Evolutionary conservation across 768 basidiomycete species (phyloP), one percentile per base, ranked within the genome.

Genomic region (Boletellus emodensis): DNA sequence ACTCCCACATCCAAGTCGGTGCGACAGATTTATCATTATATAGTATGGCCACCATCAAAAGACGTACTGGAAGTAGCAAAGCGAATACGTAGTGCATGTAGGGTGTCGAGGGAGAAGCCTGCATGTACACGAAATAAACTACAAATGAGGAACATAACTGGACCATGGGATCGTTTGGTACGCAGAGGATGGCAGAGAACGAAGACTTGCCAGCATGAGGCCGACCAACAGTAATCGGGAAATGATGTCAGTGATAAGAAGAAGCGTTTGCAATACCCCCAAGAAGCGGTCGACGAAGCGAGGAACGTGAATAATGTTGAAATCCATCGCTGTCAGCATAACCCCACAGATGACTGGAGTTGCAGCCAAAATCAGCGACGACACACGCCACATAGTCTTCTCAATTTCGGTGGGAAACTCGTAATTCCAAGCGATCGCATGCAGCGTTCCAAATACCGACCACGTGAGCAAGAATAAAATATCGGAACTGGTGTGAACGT

Each of bases 201-300:
- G 50, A 37, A 46, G 50, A 20, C 44, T 51, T 12, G 39, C 33
- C 11, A 51, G 44, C 50, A 46, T 51, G 20, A 45, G 17, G 14
- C 18, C 30, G 3, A 51, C 32, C 20, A 51, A 40, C 22, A 39
- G 18, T 17, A 30, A 10, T 30, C 30, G 30, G 11, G 10, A 42
- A n/a, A 17, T 17, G 17, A 30, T 10, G 30, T 28, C 40, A 17
- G n/a, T 10, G 11, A 28, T n/a, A 8, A 30, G 3, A 7, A 42
- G 12, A 17, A 30, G 17, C 17, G 8, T 6, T 10, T 3, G 17
- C n/a, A 42, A 30, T 15, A 15, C 28, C 10, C 4, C 9, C 38
- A 39, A 18, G 18, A 40, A 14, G 9, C 20, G 39, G 12, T 40
- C 13, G 39, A 40, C 12, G 20, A 20, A 40, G 11, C 20, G 12